Evolutionary conservation across 2,329 filamentous ascomycete species (phyloP).

Genomic region (Clarireedia hainanense): DNA sequence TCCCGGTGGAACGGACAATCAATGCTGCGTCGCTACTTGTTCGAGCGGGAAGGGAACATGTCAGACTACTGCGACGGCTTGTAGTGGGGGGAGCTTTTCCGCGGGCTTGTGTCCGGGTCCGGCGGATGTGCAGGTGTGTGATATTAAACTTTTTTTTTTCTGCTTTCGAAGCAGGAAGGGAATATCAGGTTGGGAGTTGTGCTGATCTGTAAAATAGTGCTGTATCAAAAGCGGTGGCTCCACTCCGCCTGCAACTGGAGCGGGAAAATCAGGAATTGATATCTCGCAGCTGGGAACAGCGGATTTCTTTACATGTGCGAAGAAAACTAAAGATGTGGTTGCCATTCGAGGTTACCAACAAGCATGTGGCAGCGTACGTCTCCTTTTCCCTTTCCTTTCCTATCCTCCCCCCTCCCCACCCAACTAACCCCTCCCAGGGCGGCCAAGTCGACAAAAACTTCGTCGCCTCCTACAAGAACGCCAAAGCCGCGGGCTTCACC

Average conservation of each 20-base stretch:
- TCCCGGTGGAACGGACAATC: slow-evolving; percentile 13
- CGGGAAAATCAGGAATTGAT: slow-evolving; percentile 12
- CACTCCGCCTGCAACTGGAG: neutral
- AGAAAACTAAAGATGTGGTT: slow-evolving; percentile 12
- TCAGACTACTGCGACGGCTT: slow-evolving; percentile 10
- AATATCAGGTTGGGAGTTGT: neutral
- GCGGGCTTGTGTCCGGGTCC: slow-evolving; percentile 15
- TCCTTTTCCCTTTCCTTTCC: neutral
- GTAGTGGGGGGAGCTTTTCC: slow-evolving; percentile 11
- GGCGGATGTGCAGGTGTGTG: slow-evolving; percentile 10
- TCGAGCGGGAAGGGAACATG: slow-evolving; percentile 11
- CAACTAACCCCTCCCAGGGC: slow-evolving; percentile 7
- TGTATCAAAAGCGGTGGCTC: slow-evolving; percentile 11
- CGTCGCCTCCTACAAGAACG: slow-evolving; percentile 15
- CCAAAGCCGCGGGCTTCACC: slow-evolving; percentile 17
- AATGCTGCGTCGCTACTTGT: slow-evolving; percentile 19
- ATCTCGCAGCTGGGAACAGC: slow-evolving; percentile 10
- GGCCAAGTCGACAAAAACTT: slow-evolving; percentile 18
- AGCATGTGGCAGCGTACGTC: slow-evolving; percentile 12
- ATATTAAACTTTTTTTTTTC: neutral
- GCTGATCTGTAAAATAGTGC: slow-evolving; percentile 8
- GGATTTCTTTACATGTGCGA: slow-evolving; percentile 15
- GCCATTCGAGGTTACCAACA: slow-evolving; percentile 16
- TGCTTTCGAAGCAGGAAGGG: neutral
- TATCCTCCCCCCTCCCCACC: neutral